These are phyloP conservation scores for Xerocomus nothofagi DNA, from an alignment of 1,284 basidiomycete genomes.

Conservation along the genomic window DNA sequence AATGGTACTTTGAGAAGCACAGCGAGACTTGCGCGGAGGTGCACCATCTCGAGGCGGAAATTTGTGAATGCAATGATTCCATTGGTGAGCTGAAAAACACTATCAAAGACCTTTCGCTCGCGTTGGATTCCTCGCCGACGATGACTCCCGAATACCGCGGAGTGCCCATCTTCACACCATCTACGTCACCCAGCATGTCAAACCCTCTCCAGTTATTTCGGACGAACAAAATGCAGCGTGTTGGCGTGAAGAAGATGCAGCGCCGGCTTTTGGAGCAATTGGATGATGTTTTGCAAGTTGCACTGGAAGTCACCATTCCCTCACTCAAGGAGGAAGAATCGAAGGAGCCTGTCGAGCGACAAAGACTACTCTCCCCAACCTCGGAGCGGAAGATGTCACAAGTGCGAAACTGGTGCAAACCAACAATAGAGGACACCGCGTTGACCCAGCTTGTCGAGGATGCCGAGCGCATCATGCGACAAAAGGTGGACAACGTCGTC, in stretches of 20 bases:
- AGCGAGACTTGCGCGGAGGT: conserved; percentile 99
- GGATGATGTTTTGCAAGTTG: conserved; percentile 80
- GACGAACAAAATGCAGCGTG: conserved; percentile 70
- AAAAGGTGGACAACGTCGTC: conserved; percentile 94
- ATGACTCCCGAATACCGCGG: conserved; percentile 81
- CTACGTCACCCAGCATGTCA: conserved; percentile 63
- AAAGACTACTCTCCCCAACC: conserved; percentile 82
- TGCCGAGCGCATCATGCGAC: conserved; percentile 83
- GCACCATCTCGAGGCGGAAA: conserved; percentile 95
- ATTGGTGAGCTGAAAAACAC: conserved; percentile 85
- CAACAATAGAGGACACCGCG: conserved; percentile 82
- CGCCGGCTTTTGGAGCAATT: conserved; percentile 80
- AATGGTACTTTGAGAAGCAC: conserved; percentile 99
- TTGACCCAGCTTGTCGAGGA: conserved; percentile 82
- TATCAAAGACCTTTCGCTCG: conserved; percentile 68
- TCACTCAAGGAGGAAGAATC: conserved; percentile 88
- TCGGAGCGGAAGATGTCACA: conserved; percentile 84
- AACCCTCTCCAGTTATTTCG: conserved; percentile 75
- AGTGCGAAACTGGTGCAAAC: conserved; percentile 83
- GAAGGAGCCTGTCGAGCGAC: conserved; percentile 89
- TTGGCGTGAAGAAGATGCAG: conserved; percentile 81
- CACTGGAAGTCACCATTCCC: conserved; percentile 85
- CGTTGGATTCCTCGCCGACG: conserved; percentile 62
- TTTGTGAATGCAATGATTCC: conserved; percentile 90
- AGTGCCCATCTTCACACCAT: conserved; percentile 76